Percentiles rank a stretch among this genome's conserved stretches.
Conservation (phyloP, 768 basidiomycete species). For the Crucibulum laeve region DNA sequence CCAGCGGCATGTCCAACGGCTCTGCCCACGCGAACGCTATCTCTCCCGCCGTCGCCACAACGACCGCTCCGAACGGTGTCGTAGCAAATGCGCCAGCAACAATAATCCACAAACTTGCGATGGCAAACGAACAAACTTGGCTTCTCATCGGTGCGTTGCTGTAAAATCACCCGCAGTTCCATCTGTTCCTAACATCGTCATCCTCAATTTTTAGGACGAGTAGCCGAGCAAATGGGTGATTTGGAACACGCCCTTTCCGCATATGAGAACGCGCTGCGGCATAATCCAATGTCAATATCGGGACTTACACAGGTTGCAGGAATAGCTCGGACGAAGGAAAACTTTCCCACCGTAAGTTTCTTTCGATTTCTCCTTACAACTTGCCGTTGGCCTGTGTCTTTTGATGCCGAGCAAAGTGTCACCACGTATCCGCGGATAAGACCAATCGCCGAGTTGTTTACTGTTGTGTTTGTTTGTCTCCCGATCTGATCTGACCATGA, state of each 20-base stretch:
- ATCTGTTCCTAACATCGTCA: conserved; percentile 12
- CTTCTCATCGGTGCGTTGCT: conserved; percentile 73
- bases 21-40: conserved; percentile 33
- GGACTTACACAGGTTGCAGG: conserved; percentile 93
- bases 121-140: conserved; percentile 95
- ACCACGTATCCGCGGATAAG: conserved; percentile 32
- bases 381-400: conserved; percentile 9
- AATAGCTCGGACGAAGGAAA: conserved; percentile 96
- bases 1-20: conserved; percentile 39
- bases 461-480: conserved; percentile 24
- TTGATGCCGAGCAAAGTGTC: conserved; percentile 19
- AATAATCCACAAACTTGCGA: conserved; percentile 72
- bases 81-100: conserved; percentile 25
- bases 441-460: conserved; percentile 15
- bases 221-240: conserved; percentile 95
- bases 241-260: conserved; percentile 88
- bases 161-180: conserved; percentile 6
- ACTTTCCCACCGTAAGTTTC: conserved; percentile 83
- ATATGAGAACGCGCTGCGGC: conserved; percentile 93
- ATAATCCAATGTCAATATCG: conserved; percentile 87
- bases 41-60: conserved; percentile 42
- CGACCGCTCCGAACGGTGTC: conserved; percentile 26
- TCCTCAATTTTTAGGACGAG: conserved; percentile 64
- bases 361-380: conserved; percentile 14
- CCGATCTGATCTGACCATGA: conserved; percentile 32